phyloP scores from a whole-genome alignment of 23 red algal species.

The Agarophyton chilense region DNA sequence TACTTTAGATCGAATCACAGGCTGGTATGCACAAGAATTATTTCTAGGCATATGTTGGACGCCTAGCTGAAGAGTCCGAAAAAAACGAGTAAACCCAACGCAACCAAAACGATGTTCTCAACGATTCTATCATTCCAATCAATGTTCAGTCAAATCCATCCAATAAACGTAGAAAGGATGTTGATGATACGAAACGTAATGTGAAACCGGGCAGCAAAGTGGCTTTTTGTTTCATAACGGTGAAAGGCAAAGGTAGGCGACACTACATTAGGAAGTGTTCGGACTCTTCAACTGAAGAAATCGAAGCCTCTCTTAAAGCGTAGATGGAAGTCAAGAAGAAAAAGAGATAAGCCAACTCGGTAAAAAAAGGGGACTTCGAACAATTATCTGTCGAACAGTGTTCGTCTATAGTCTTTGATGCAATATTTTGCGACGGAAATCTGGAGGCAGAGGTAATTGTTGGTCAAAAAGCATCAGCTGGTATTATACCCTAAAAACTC shows the following conservation, averaged over 20 bases:
- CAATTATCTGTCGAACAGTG: neutral
- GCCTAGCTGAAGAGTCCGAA: neutral
- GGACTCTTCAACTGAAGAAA: neutral
- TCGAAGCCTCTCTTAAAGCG: neutral
- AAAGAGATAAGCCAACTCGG: neutral
- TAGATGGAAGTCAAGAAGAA: neutral
- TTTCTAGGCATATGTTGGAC: constrained; percentile 22
- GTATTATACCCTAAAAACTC: neutral
- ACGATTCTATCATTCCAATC: neutral
- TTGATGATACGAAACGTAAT: neutral
- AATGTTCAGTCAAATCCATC: neutral
- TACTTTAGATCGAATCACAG: neutral
- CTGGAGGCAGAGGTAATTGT: neutral
- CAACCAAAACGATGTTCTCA: neutral
- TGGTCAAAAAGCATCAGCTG: constrained; percentile 4
- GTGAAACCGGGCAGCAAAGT: neutral
- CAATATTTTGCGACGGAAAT: neutral
- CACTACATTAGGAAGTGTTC: neutral
- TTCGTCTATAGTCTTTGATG: neutral
- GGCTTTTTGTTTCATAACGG: neutral
- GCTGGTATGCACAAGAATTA: constrained; percentile 12
- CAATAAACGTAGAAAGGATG: neutral
- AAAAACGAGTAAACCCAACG: neutral
- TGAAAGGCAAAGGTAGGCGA: neutral
- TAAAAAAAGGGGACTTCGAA: neutral